Base-by-base conservation (phyloP, 352 stramenopile genomes). In the Phytophthora pisi region DNA sequence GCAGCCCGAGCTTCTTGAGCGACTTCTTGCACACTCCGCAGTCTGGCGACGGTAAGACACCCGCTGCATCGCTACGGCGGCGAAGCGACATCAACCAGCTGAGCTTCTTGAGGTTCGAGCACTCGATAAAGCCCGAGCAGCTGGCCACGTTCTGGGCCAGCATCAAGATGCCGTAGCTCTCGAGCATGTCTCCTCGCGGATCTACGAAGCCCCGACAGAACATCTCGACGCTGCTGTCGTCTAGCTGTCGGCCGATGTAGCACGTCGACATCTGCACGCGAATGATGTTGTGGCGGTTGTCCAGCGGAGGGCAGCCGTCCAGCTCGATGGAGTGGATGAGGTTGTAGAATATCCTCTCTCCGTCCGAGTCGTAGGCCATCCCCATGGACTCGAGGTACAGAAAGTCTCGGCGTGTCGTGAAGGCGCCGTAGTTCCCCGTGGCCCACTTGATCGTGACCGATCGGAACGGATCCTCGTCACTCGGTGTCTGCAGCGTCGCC, bases 71-170 rank as follows among this genome's bases (percentile, higher is more conserved):
- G 56, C 46, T 70, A 5, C 59, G 59, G n/a, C 57, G 62, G 15
- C 70, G 66, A 11, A 26, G n/a, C 4, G 58, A 18, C 64, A 86
- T 81, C 36, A 88, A 61, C 78, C 78, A 86, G 31, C 67, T 79
- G 11, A 89, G 59, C 42, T 89, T 89, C 66, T 89, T 89, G 28
- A 83, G 70, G 51, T 86, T 70, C 4, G 74, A 72, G 55, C 74
- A 88, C 31, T 87, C 77, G 16, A 79, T 72, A 31, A 66, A 47
- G 7, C 61, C 68, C 7, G 57, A 67, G 38, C 68, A 75, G 1
- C 56, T 51, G 1, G 70, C 52, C 6, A 86, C 66, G 28, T 79
- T 78, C 9, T 70, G 58, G 4, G 77, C 65, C 8, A 82, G 57
- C 36, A 88, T 57, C 54, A 67, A 57, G 13, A 82, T 67, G 20